A percentile compares a stretch with the other conserved stretches of the same genome.
Evolutionary conservation across 352 stramenopile species (phyloP).

Genomic region (Phytopythium cucurbitacearum): DNA sequence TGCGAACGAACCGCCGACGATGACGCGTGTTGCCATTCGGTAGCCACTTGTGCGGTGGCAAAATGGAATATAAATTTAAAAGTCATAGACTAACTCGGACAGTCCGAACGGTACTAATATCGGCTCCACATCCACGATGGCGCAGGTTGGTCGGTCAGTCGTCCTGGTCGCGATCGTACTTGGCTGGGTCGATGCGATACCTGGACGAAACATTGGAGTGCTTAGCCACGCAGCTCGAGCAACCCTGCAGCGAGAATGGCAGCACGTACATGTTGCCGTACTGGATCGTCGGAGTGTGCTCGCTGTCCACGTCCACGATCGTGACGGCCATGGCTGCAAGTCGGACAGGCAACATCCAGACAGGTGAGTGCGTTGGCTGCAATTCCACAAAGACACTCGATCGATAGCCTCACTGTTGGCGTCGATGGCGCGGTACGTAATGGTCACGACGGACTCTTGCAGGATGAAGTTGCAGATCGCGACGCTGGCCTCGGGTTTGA

Average conservation of each 20-base stretch:
- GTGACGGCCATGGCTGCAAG: constrained; percentile 72
- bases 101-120: too few species aligned
- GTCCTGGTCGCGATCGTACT: constrained; percentile 58
- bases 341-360: constrained; percentile 1
- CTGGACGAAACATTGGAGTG: constrained; percentile 14
- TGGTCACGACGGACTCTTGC: constrained; percentile 82
- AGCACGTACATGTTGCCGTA: constrained; percentile 77
- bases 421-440: constrained; percentile 77
- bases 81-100: too few species aligned
- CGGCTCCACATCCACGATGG: too few species aligned
- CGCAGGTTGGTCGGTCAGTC: constrained; percentile 15
- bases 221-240: background rate
- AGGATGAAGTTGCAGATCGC: constrained; percentile 83
- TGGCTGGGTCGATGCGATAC: constrained; percentile 73
- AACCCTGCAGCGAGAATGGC: background rate
- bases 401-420: constrained; percentile 46
- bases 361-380: background rate
- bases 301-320: constrained; percentile 81
- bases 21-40: constrained; percentile 18
- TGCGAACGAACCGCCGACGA: constrained; percentile 55
- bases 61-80: background rate
- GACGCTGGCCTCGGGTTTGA: constrained; percentile 75
- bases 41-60: background rate
- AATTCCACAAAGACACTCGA: background rate
- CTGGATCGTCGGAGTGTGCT: constrained; percentile 77